Percentiles rank a stretch among this genome's conserved stretches.
phyloP scores from a whole-genome alignment of 306 rosid genomes.

The Cucumis cinereus region DNA sequence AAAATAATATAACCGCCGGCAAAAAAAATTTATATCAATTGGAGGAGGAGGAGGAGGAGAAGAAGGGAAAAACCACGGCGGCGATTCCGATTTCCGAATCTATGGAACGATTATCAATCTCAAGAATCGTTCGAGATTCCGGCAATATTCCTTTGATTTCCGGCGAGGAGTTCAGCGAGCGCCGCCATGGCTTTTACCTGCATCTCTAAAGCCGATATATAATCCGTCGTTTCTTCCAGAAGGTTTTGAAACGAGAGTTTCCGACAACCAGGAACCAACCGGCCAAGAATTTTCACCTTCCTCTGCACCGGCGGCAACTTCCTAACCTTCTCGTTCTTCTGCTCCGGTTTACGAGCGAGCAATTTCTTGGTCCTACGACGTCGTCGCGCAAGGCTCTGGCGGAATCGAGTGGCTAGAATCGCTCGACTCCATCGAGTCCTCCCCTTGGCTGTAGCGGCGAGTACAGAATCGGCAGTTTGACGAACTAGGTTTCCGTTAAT shows the following conservation, averaged over 20 bases:
- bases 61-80: not conserved
- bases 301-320: slow-evolving; percentile 36
- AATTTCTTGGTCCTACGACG: slow-evolving; percentile 30
- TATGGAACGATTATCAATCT: not conserved
- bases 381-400: slow-evolving; percentile 19
- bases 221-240: slow-evolving; percentile 78
- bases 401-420: slow-evolving; percentile 43
- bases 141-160: not conserved
- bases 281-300: slow-evolving; percentile 54
- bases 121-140: not conserved
- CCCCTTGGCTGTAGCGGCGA: slow-evolving; percentile 60
- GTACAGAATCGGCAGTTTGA: slow-evolving; percentile 55
- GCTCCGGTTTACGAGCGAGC: slow-evolving; percentile 14
- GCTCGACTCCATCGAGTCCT: slow-evolving; percentile 89
- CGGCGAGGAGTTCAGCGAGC: slow-evolving; percentile 41
- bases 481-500: slow-evolving; percentile 22
- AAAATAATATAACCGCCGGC: not conserved
- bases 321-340: slow-evolving; percentile 2
- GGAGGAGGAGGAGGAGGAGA: not conserved
- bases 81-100: not conserved
- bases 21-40: not conserved
- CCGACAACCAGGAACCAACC: slow-evolving; percentile 83
- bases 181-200: slow-evolving; percentile 76
- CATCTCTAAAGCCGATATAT: slow-evolving; percentile 84
- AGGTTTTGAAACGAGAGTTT: slow-evolving; percentile 63